Percentiles rank a stretch among this genome's conserved stretches.
Evolutionary conservation across 306 rosid genomes (phyloP).

Genomic region (Ceratonia siliqua): DNA sequence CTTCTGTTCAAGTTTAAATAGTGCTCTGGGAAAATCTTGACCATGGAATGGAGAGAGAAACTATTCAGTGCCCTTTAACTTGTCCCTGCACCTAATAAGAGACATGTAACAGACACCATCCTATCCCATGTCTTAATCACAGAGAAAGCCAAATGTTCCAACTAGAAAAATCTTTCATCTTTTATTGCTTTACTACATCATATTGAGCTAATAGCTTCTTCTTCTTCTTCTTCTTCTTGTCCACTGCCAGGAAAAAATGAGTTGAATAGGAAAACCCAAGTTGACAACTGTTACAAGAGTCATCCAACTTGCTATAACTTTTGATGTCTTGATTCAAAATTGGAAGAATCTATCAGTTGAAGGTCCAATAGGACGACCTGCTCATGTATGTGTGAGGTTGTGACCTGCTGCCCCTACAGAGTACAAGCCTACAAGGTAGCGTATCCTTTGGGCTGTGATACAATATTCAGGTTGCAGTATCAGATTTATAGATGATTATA

Average conservation of each 20-base stretch:
- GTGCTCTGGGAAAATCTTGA: not conserved
- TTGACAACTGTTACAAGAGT: constrained; percentile 27
- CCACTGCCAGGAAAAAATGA: constrained; percentile 37
- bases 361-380: constrained; percentile 22
- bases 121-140: not conserved
- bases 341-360: constrained; percentile 24
- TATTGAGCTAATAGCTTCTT: constrained; percentile 15
- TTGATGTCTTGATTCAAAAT: not conserved
- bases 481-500: not conserved
- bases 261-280: not conserved
- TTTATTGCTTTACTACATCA: not conserved
- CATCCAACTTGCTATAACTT: constrained; percentile 28
- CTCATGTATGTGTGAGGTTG: not conserved
- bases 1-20: not conserved
- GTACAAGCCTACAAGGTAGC: constrained; percentile 8
- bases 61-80: constrained; percentile 9
- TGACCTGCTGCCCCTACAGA: constrained; percentile 6
- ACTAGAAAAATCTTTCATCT: not conserved
- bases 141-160: not conserved
- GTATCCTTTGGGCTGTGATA: constrained; percentile 13
- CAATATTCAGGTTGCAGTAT: constrained; percentile 13
- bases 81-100: not conserved
- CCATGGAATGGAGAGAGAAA: constrained; percentile 27
- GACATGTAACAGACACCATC: not conserved
- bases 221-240: not conserved